Base-by-base conservation (phyloP, 768 basidiomycete species). In the Kondoa subrosea region DNA sequence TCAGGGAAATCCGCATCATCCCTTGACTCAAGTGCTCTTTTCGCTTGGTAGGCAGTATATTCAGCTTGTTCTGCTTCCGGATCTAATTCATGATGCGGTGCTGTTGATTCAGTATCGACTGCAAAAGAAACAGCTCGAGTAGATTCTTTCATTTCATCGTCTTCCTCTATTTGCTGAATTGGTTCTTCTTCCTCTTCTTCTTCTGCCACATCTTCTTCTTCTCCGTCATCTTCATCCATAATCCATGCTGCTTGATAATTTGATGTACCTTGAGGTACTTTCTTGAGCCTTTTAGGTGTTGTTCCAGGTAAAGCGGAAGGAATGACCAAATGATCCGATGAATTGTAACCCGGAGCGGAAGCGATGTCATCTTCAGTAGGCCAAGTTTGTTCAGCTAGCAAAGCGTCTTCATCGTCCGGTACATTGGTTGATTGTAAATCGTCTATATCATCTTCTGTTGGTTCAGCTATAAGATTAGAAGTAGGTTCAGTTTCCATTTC, bases 161-260 rank as follows among this genome's bases (percentile, higher is more conserved):
- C 68, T 33, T 70, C 69, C n/a, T 68, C 69, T 8, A 58, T 64
- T 57, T 67, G 66, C n/a, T 71, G 66, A 88, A 89, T 21, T 80
- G 78, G 27, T 83, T 84, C 27, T 77, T 80, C 64, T 79, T 81
- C 69, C 4, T 69, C 80, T 25, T 67, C 69, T 40, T 75, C 76
- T 30, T 69, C 71, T 17, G 64, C 74, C 0, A 32, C 70, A 2
- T 69, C 73, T 26, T 75, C 71, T 8, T 74, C 72, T 0, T 78
- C 82, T 1, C 81, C 83, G 0, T 84, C 86, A 0, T 83, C 84
- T 15, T 86, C 85, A 67, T 95, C 91, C 27, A 90, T 78, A 68
- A 97, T 90, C 93, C 93, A 97, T 1, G 92, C 84, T 1, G 93
- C 92, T 76, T 97, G 93, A 75, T 97, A 97, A 73, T 89, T 86